Evolutionary conservation across 345 rosid genomes (phyloP).

Genomic region (Crucihimalaya himalaica): DNA sequence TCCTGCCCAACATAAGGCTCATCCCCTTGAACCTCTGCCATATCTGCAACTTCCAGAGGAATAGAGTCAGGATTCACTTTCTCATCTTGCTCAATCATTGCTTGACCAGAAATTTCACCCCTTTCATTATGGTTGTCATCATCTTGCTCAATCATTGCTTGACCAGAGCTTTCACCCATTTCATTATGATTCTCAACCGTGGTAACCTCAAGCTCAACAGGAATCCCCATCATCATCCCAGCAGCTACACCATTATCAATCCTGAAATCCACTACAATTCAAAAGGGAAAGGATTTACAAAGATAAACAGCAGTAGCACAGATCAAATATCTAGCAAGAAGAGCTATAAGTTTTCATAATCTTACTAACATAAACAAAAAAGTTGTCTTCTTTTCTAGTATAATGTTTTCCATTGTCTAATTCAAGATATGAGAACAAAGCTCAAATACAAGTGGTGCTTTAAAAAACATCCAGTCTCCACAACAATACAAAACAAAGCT

Average conservation of each 20-base stretch:
- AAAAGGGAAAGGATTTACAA: background rate
- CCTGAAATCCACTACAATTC: slow-evolving; percentile 76
- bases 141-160: slow-evolving; percentile 54
- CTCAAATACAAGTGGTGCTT: slow-evolving; percentile 25
- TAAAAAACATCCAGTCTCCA: slow-evolving; percentile 9
- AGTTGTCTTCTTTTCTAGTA: background rate
- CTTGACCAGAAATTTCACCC: slow-evolving; percentile 53
- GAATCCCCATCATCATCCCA: slow-evolving; percentile 44
- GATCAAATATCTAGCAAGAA: slow-evolving; percentile 5
- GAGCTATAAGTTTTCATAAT: background rate
- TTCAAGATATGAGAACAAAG: slow-evolving; percentile 8
- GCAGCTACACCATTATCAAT: slow-evolving; percentile 57
- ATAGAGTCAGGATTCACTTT: slow-evolving; percentile 56
- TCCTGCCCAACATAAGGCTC: slow-evolving; percentile 91
- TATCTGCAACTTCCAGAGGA: slow-evolving; percentile 41
- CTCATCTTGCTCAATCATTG: slow-evolving; percentile 48
- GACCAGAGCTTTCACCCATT: slow-evolving; percentile 52
- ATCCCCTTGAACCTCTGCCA: slow-evolving; percentile 43
- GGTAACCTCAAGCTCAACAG: slow-evolving; percentile 41
- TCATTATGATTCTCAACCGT: slow-evolving; percentile 42
- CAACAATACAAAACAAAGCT: slow-evolving; percentile 9
- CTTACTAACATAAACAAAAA: background rate
- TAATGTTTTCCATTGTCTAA: background rate
- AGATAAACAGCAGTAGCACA: slow-evolving; percentile 4
- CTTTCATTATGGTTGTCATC: slow-evolving; percentile 43